A percentile compares a stretch with the other conserved stretches of the same genome.
phyloP scores from a whole-genome alignment of 2,329 filamentous ascomycete genomes.

The Neonectria neomacrospora region DNA sequence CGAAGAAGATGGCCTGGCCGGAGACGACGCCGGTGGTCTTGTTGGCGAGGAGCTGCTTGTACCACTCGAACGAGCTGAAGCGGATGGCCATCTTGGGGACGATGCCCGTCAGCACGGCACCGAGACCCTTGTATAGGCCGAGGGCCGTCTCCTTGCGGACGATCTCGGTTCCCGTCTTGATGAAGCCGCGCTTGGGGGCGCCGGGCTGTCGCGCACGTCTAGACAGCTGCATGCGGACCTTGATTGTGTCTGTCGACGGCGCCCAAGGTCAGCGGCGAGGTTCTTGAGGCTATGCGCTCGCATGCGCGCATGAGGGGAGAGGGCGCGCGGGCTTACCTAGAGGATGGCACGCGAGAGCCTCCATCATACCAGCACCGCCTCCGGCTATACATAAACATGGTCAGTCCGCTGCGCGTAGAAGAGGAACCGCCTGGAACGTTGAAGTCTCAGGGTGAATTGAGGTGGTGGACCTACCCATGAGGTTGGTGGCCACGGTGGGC shows the following conservation, averaged over 20 bases:
- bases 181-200: conserved; percentile 86
- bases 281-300: conserved; percentile 1
- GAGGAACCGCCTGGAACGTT: neutral
- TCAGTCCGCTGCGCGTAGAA: conserved; percentile 32
- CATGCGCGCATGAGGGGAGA: conserved; percentile 19
- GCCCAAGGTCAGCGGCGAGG: conserved; percentile 12
- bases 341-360: conserved; percentile 94
- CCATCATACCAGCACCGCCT: conserved; percentile 99
- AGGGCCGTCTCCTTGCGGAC: conserved; percentile 90
- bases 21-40: conserved; percentile 73
- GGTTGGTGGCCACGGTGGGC: conserved; percentile 86
- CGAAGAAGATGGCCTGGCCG: conserved; percentile 75
- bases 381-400: conserved; percentile 70
- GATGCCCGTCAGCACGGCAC: conserved; percentile 94
- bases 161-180: conserved; percentile 87
- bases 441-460: conserved; percentile 14
- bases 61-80: conserved; percentile 96
- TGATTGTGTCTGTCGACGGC: conserved; percentile 80
- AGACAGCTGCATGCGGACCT: conserved; percentile 99
- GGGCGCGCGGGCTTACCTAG: conserved; percentile 68
- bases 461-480: conserved; percentile 75
- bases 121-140: conserved; percentile 97
- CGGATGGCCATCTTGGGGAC: conserved; percentile 99
- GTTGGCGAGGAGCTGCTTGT: conserved; percentile 85
- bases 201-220: conserved; percentile 84